Conservation (phyloP, 441 rosid species). For the Rhodomyrtus psidioides region DNA sequence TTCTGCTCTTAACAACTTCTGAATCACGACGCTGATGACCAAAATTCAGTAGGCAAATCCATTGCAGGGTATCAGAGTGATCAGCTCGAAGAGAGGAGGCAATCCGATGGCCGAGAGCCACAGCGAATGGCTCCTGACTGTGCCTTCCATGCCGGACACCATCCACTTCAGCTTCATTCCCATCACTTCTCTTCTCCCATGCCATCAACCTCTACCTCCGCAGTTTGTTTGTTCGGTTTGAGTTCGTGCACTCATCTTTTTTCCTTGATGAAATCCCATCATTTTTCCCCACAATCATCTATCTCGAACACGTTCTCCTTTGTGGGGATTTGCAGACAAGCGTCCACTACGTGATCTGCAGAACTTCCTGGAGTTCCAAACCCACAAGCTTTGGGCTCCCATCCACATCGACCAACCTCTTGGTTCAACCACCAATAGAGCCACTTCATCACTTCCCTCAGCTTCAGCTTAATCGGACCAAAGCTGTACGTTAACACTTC, state of each 20-base stretch:
- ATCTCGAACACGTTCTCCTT: neutral
- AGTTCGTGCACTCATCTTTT: neutral
- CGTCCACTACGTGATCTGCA: slow-evolving; percentile 64
- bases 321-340: slow-evolving; percentile 42
- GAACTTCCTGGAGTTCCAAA: slow-evolving; percentile 70
- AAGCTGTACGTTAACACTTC: slow-evolving; percentile 68
- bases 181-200: slow-evolving; percentile 84
- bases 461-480: slow-evolving; percentile 69
- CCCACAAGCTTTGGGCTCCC: slow-evolving; percentile 80
- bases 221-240: slow-evolving; percentile 33
- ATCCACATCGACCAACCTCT: slow-evolving; percentile 81
- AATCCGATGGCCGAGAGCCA: slow-evolving; percentile 40
- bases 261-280: neutral
- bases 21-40: neutral
- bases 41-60: neutral
- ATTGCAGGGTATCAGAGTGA: slow-evolving; percentile 71
- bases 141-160: slow-evolving; percentile 60
- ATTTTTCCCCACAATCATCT: neutral
- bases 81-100: slow-evolving; percentile 70
- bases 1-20: neutral
- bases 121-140: slow-evolving; percentile 85
- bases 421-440: slow-evolving; percentile 60
- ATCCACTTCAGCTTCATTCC: slow-evolving; percentile 66
- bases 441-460: slow-evolving; percentile 47
- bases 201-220: slow-evolving; percentile 92